These are phyloP conservation scores for Apiospora hydei DNA, from an alignment of 2,329 filamentous ascomycete genomes.

Conservation along the genomic window DNA sequence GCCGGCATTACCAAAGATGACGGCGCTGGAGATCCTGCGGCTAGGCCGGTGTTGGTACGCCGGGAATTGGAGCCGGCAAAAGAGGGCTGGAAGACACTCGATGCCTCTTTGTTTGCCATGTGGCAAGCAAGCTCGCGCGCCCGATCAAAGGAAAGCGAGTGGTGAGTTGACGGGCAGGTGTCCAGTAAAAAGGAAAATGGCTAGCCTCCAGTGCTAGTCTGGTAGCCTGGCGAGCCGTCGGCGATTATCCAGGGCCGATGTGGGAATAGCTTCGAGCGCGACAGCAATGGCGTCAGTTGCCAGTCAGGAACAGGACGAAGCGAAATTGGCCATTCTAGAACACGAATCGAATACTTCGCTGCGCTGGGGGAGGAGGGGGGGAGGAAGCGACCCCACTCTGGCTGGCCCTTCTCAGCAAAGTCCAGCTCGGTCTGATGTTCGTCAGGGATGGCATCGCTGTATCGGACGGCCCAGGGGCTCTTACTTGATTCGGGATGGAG, in stretches of 20 bases:
- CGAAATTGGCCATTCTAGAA: constrained; percentile 22
- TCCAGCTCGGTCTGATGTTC: constrained; percentile 16
- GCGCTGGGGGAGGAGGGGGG: not conserved
- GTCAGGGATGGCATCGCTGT: constrained; percentile 15
- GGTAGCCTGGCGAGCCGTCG: constrained; percentile 2
- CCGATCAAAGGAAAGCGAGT: not conserved
- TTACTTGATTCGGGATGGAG: constrained; percentile 21
- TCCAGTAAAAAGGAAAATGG: not conserved
- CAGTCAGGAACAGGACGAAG: not conserved
- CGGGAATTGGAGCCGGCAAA: not conserved
- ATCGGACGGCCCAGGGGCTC: constrained; percentile 6
- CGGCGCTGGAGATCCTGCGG: constrained; percentile 14
- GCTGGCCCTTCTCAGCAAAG: not conserved
- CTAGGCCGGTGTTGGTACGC: constrained; percentile 1
- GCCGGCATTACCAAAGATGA: not conserved
- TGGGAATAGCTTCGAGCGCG: constrained; percentile 18
- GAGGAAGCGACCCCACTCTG: not conserved
- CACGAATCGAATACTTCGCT: constrained; percentile 14
- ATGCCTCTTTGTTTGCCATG: constrained; percentile 8
- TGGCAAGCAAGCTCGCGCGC: not conserved
- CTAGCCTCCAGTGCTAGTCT: not conserved
- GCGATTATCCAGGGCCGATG: constrained; percentile 8
- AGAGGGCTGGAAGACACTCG: not conserved
- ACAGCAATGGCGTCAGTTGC: constrained; percentile 17
- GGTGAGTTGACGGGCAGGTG: not conserved